Evolutionary conservation across 306 rosid species (phyloP).

Genomic region (Castanospermum australe): DNA sequence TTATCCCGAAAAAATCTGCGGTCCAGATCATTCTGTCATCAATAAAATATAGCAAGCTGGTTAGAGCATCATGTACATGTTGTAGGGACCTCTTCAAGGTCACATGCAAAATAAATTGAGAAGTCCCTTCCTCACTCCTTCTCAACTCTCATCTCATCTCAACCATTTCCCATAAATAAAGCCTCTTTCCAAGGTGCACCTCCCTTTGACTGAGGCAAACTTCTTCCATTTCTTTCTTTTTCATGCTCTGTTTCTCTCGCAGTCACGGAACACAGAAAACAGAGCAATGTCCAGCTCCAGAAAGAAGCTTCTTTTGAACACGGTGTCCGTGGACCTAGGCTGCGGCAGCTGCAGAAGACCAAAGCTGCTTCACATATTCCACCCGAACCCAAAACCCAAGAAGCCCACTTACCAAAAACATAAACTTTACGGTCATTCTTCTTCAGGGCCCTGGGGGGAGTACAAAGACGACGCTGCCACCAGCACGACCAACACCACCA

Average conservation of each 20-base stretch:
- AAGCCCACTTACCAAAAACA: conserved; percentile 39
- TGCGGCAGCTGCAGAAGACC: conserved; percentile 74
- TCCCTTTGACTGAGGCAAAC: conserved; percentile 17
- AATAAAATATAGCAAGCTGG: conserved; percentile 17
- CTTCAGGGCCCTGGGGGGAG: conserved; percentile 23
- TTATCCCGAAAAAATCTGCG: conserved; percentile 10
- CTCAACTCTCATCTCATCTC: neutral
- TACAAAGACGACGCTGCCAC: conserved; percentile 29
- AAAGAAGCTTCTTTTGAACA: conserved; percentile 56
- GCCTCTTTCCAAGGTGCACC: conserved; percentile 20
- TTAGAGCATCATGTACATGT: neutral
- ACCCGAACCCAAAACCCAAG: conserved; percentile 54
- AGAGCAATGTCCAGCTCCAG: conserved; percentile 57
- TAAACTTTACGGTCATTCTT: conserved; percentile 28
- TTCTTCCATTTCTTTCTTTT: conserved; percentile 15
- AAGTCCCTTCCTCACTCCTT: neutral
- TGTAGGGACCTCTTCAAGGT: conserved; percentile 35
- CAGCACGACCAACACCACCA: conserved; percentile 25
- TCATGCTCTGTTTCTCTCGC: neutral
- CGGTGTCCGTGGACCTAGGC: conserved; percentile 60
- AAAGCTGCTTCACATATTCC: conserved; percentile 50
- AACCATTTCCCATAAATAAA: conserved; percentile 9
- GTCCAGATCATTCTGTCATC: conserved; percentile 34
- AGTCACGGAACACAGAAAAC: neutral
- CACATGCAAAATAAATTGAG: conserved; percentile 42